These are phyloP conservation scores for Hermanozyma aechmeae DNA, from an alignment of 805 yeast genomes.

Conservation along the genomic window DNA sequence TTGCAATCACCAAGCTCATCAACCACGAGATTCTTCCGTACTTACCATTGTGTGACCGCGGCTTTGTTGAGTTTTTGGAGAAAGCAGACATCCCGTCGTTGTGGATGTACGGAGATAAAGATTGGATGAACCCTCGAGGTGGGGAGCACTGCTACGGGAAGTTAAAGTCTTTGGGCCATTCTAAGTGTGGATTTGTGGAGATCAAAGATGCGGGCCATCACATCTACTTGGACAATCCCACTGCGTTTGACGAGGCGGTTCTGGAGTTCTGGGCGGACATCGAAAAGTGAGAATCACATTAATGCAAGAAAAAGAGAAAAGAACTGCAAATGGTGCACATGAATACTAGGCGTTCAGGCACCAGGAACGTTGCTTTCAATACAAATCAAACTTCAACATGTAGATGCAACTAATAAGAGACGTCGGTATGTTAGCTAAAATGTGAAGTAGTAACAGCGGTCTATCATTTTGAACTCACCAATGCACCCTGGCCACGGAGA, in stretches of 20 bases:
- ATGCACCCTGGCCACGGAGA: too few species aligned
- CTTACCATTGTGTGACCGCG: constrained; percentile 32
- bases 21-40: constrained; percentile 30
- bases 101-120: constrained; percentile 34
- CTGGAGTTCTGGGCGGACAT: constrained; percentile 18
- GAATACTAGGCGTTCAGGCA: too few species aligned
- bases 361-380: too few species aligned
- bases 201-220: constrained; percentile 34
- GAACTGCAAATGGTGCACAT: too few species aligned
- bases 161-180: constrained; percentile 9
- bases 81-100: constrained; percentile 14
- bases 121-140: constrained; percentile 35
- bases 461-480: too few species aligned
- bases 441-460: too few species aligned
- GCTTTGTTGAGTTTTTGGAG: constrained; percentile 20
- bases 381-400: too few species aligned
- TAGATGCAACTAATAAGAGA: too few species aligned
- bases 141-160: constrained; percentile 24
- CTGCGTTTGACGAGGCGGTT: constrained; percentile 16
- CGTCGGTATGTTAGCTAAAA: too few species aligned
- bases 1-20: constrained; percentile 32
- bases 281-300: too few species aligned
- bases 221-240: constrained; percentile 32
- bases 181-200: constrained; percentile 10
- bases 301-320: too few species aligned